Evolutionary conservation across 2,329 filamentous ascomycete genomes (phyloP), one percentile per base, ranked within the genome.

Genomic region (Botrytis deweyae): DNA sequence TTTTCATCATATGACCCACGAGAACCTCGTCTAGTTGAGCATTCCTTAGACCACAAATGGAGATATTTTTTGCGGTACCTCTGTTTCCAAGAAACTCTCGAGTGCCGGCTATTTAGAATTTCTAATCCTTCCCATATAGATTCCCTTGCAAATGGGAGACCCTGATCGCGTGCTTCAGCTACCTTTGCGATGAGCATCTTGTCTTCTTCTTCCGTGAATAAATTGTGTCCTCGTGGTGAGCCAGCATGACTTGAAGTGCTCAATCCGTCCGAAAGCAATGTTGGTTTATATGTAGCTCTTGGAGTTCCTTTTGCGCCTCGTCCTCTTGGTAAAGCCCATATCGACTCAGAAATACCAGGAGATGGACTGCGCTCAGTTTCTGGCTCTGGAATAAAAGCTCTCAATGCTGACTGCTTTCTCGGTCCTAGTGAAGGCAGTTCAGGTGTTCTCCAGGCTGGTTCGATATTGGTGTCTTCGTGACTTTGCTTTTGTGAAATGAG

Each of bases 381-480:
- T 66, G 74, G 75, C n/a, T 75, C 72, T 29, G 76, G 63, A 38
- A 75, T 49, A 36, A 77, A 68, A 64, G 73, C 69, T 62, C 75
- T 78, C 9, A 76, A 63, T 4, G 73, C 63, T 10, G 77, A 74
- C n/a, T 75, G 70, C 64, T 73, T 77, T 33, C 59, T 71, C 36
- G 74, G 58, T 46, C 70, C 69, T 42, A 67, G 22, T 44, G 61
- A 44, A 25, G 77, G 75, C 71, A 79, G 16, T 29, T 69, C 52
- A 65, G 80, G 79, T 33, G 72, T 74, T 64, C 76, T 74, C 79
- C 79, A 80, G 67, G 79, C 76, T 46, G 78, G 74, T 64, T 80
- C 80, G 38, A 80, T 76, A 58, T 70, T 58, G 25, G 55, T 71
- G 63, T 80, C 77, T 25, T 78, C 74, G 38, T 75, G 62, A 2